Base-by-base conservation (phyloP, 179 eudicot species). In the Beta macrorhiza region DNA sequence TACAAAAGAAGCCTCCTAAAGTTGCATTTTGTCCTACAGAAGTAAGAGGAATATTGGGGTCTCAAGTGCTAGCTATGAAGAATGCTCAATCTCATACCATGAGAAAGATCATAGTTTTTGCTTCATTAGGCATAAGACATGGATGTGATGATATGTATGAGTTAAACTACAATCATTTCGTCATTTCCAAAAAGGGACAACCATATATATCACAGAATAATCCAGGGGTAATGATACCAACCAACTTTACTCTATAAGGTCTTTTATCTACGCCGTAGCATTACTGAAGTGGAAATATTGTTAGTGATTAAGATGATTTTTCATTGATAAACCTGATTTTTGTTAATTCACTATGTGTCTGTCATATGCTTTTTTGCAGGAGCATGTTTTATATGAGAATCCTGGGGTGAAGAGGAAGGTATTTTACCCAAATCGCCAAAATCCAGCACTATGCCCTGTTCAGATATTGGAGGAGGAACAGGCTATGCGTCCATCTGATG, bases 111-210 rank as follows among this genome's bases (percentile, higher is more conserved):
- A 77, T 83, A 78, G 87, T 83, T 71, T 87, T 87, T 74, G 84
- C 89, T 9, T 85, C 89, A 64, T 83, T 87, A 69, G 89, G 86
- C 45, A 85, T 83, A 59, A 77, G 89, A 59, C 87, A 87, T 76
- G 89, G 89, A 17, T 80, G 89, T 85, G 86, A 87, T 80, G 89
- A 87, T 71, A 85, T 85, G 83, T 81, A 85, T 81, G 89, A 87
- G 45, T 65, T 87, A 32, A 85, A 87, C 68, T 87, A 74, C 82
- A 79, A 72, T 69, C 89, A 87, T 62, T 87, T 85, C 74, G 78
- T 77, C 81, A 85, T 87, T 83, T 45, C 81, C 53, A 61, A 70
- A 67, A 87, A 83, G 69, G 87, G 84, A 29, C 85, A 87, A 25
- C 83, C 87, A n/a, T 87, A 74, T 49, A 37, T 81, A 4, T 85